Evolutionary conservation across 176 grass and related monocot species (phyloP), one percentile per base, ranked within the genome.

Genomic region (Phoenix roebelenii): DNA sequence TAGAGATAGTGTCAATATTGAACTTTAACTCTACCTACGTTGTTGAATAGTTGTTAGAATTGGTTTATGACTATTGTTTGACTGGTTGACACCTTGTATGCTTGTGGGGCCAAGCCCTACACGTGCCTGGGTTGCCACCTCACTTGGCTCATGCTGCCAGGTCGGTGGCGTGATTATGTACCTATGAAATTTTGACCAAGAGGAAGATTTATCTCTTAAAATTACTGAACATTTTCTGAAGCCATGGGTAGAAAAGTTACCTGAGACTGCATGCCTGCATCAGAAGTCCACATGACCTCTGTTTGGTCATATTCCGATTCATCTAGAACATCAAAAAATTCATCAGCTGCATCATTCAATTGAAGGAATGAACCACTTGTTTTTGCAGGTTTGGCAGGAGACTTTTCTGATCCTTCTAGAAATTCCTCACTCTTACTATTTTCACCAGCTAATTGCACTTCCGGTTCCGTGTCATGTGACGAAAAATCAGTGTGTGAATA

Each of bases 261-360:
- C 69, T 58, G 51, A 69, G 65, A 57, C 58, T 90, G 65, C 25
- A 72, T 52, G 70, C 72, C 76, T 76, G 88, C 94, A 60, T 85
- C 84, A 65, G 85, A 93, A 65, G 85, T 61, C 89, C 89, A 93
- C 57, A 71, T 53, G 55, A 39, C 65, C 65, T 98, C 84, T 50
- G 74, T 80, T 62, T 83, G 77, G 58, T 88, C 87, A 78, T 83
- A 89, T 66, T 98, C 88, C 49, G 93, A 78, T 77, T 98, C 94
- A 64, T 98, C 88, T 57, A 89, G 82, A 28, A 98, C 84, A 64
- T 98, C 94, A 79, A 93, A 98, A 71, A 98, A 98, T 75, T 93
- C 94, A 60, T 93, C 88, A 0, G 57, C 74, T 22, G 88, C 85
- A 58, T 98, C 88, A 3, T 85, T 98, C 49, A 93, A 58, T 51